Base-by-base conservation (phyloP, 805 yeast species). In the Wickerhamiella vanderwaltii region DNA sequence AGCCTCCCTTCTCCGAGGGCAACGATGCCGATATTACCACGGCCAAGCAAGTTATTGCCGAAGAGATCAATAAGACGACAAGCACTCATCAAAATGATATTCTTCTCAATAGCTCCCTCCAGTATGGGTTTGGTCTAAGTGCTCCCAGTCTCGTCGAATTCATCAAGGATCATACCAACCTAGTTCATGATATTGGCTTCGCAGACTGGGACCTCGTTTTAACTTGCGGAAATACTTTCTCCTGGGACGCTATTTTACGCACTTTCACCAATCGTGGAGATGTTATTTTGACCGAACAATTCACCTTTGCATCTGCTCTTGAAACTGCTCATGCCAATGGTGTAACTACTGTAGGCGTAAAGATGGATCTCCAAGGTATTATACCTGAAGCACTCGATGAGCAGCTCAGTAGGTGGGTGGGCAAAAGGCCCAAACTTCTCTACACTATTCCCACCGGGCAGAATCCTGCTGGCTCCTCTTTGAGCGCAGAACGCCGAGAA, bases 391-490 rank as follows among this genome's bases (percentile, higher is more conserved):
- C 72, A 37, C 66, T 88, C 42, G 87, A 68, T 29, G 51, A 59
- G 9, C 60, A 77, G 40, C 64, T 88, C 54, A 72, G 68, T 46
- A 65, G 70, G 56, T 87, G 96, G 96, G 67, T 62, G 29, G 62
- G 61, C 6, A 72, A 73, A 45, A 76, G 75, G 62, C 97, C 97
- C 51, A 85, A 80, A 62, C 66, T 88, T 46, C 68, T 88, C 52
- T 91, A 91, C 73, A 77, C 91, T 30, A 84, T 88, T 53, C 79
- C 91, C 50, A 91, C 97, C 6, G 98, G 98, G 48, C 97, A 91
- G 67, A 88, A 88, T 71, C 98, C 98, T 48, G 87, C 96, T 15
- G 98, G 98, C 29, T 77, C 94, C 3, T 81, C 85, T 18, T 67
- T 91, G 54, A 67, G 79, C 26, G 63, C 55, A 19, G 87, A 83